phyloP scores from a whole-genome alignment of 1,284 basidiomycete genomes.

The Athelia psychrophila region DNA sequence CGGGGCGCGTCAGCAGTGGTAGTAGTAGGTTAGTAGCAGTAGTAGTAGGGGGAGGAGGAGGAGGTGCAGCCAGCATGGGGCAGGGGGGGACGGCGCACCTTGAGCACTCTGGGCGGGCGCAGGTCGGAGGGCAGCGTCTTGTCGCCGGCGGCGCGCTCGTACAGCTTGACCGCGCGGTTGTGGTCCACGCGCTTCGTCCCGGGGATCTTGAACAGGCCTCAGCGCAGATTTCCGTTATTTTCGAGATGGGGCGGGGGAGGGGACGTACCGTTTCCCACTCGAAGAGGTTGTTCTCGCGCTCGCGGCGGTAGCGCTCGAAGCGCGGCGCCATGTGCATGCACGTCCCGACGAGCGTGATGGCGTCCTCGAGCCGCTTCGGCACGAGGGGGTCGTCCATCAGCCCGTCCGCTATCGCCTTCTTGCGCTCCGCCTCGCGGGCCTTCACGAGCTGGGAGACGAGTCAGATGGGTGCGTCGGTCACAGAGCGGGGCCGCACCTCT shows the following conservation, averaged over 20 bases:
- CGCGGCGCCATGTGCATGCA: conserved; percentile 94
- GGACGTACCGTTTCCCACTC: conserved; percentile 82
- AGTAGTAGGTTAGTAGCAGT: conserved; percentile 7
- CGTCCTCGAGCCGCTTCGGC: conserved; percentile 80
- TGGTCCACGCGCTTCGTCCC: conserved; percentile 83
- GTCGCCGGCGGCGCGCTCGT: conserved; percentile 93
- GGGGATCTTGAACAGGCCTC: conserved; percentile 52
- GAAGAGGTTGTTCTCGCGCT: conserved; percentile 87
- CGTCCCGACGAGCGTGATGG: conserved; percentile 88
- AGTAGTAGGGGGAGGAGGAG: background rate
- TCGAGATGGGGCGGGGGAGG: conserved; percentile 2
- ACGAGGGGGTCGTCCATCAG: conserved; percentile 84
- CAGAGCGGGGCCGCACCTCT: conserved; percentile 45
- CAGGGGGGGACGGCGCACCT: conserved; percentile 47
- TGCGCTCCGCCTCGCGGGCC: conserved; percentile 72
- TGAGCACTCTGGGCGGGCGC: conserved; percentile 82
- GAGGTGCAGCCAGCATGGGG: too few relatives aligned
- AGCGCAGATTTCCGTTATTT: conserved; percentile 32
- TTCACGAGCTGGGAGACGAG: conserved; percentile 55
- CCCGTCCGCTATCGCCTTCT: conserved; percentile 77
- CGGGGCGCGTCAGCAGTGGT: background rate
- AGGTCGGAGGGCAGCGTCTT: conserved; percentile 91
- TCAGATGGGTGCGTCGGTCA: conserved; percentile 12
- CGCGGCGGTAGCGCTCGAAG: conserved; percentile 89
- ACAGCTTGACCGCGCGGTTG: conserved; percentile 88